Percentiles rank a stretch among this genome's conserved stretches.
Conservation (phyloP, 116 monocot species). For the Zostera marina region DNA sequence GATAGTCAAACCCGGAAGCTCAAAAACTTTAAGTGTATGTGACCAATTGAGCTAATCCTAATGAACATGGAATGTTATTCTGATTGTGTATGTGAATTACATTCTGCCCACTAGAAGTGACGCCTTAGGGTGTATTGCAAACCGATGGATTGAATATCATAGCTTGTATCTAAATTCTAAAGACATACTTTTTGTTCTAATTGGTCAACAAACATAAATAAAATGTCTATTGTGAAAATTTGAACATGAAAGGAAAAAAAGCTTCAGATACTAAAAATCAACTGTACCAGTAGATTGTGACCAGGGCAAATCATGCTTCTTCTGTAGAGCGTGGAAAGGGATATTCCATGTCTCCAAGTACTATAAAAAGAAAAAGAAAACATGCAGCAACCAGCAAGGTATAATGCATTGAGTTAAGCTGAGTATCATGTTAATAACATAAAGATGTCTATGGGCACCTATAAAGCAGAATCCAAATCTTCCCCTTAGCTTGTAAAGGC, state of each 20-base stretch:
- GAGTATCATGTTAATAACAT: background rate
- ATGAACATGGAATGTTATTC: no score
- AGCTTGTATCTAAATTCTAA: no score
- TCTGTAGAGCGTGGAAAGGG: constrained; percentile 81
- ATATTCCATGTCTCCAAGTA: constrained; percentile 95
- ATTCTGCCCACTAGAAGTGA: no score
- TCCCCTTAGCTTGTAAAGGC: constrained; percentile 60
- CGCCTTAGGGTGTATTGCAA: no score
- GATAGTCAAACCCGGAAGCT: no score
- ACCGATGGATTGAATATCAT: no score
- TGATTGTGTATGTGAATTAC: no score
- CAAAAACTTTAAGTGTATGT: no score
- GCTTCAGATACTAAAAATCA: background rate
- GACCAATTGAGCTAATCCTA: no score
- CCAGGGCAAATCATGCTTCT: constrained; percentile 87
- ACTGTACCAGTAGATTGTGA: constrained; percentile 56
- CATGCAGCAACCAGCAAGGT: background rate
- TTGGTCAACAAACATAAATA: background rate
- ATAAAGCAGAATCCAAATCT: constrained; percentile 80
- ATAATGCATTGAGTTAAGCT: background rate
- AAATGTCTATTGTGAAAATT: background rate
- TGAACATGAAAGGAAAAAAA: background rate
- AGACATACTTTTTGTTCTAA: background rate
- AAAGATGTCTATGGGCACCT: constrained; percentile 31
- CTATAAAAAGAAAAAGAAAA: constrained; percentile 23